Base-by-base conservation (phyloP, 306 rosid species). In the Castanopsis chinensis region DNA sequence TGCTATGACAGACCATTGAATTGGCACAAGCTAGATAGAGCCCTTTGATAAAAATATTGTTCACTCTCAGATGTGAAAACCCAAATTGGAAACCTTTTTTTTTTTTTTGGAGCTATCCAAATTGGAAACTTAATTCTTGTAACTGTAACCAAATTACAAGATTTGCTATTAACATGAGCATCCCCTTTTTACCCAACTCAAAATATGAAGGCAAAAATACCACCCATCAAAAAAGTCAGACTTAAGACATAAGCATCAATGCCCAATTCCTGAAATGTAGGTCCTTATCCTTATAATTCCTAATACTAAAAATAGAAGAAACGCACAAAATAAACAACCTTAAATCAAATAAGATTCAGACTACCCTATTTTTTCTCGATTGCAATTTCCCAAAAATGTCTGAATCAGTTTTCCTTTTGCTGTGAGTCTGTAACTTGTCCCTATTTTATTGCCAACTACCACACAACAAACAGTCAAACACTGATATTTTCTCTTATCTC, bases 281-380 rank as follows among this genome's bases (percentile, higher is more conserved):
- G 53, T 60, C 60, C 61, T 17, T 30, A 9, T 25, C 71, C 61
- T 37, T 19, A 28, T 57, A 58, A 78, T 37, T 41, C n/a, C 17
- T 17, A 19, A 43, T 20, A 6, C 79, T 74, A 65, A 64, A 54
- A 65, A 55, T 74, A 74, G 78, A 70, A 79, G 78, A 70, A 79
- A 33, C 4, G 25, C 25, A 69, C 7, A 60, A 60, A 4, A 15
- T 33, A 68, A 49, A 68, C 69, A 23, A 4, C 63, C 54, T 28
- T 21, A 15, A 79, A 56, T 19, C 59, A 19, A 51, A 51, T 30
- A 17, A 59, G 43, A 55, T 20, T 27, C n/a, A 59, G 55, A 30
- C 11, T 32, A 12, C 35, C 18, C 19, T 12, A 49, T 28, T 4
- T 56, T 71, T n/a, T 57, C 41, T 27, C 18, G 51, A 18, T 15